phyloP scores from a whole-genome alignment of 345 rosid species.

The Zanthoxylum bungeanum region DNA sequence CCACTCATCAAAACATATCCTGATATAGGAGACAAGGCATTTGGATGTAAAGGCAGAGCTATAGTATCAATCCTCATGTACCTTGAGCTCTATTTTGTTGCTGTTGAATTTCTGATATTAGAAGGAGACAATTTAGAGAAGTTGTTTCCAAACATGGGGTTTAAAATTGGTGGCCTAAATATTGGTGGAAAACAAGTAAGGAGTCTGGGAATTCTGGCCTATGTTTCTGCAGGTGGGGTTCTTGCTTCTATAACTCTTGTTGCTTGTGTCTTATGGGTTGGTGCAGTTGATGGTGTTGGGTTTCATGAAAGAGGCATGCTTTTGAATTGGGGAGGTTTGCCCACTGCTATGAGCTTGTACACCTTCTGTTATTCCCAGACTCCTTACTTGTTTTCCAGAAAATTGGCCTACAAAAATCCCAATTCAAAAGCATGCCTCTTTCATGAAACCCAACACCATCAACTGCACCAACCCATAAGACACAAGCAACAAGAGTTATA shows the following conservation, averaged over 20 bases:
- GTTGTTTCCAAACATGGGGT: slow-evolving; percentile 42
- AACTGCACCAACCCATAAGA: slow-evolving; percentile 51
- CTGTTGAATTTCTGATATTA: slow-evolving; percentile 64
- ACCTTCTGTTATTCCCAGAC: slow-evolving; percentile 58
- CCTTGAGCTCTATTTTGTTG: slow-evolving; percentile 54
- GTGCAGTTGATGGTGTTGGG: slow-evolving; percentile 52
- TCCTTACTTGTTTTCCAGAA: too few species aligned
- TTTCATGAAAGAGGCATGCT: slow-evolving; percentile 40
- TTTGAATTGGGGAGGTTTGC: slow-evolving; percentile 44
- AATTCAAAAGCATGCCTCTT: slow-evolving; percentile 33
- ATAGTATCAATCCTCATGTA: slow-evolving; percentile 50
- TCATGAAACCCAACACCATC: slow-evolving; percentile 56
- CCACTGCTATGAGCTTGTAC: slow-evolving; percentile 54
- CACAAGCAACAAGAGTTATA: slow-evolving; percentile 45
- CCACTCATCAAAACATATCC: slow-evolving; percentile 51
- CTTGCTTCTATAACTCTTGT: slow-evolving; percentile 49
- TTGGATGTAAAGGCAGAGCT: slow-evolving; percentile 57
- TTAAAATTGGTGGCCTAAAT: slow-evolving; percentile 33
- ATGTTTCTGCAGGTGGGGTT: slow-evolving; percentile 60
- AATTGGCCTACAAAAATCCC: too few species aligned
- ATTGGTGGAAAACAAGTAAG: slow-evolving; percentile 51
- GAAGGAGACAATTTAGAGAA: slow-evolving; percentile 73
- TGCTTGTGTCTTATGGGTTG: slow-evolving; percentile 51
- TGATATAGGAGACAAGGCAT: slow-evolving; percentile 55
- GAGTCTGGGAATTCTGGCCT: slow-evolving; percentile 56